Base-by-base conservation (phyloP, 1,284 basidiomycete genomes). In the Schizophyllum amplum region DNA sequence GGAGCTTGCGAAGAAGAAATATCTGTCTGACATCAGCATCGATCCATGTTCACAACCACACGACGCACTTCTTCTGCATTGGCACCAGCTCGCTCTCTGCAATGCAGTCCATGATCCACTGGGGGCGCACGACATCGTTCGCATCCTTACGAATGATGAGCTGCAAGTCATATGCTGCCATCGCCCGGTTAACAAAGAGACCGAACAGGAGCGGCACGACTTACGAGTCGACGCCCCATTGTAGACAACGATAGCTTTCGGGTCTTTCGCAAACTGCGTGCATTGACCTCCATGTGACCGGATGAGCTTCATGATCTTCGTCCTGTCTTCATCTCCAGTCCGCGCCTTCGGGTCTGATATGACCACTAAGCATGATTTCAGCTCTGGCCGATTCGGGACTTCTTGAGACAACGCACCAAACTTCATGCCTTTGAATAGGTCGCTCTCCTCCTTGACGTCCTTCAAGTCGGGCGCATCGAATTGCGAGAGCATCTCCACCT, bases 81-180 rank as follows among this genome's bases (percentile, higher is more conserved):
- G 90, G 85, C 13, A 84, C 67, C 15, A 76, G 70, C 55, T 78
- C 71, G 15, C 76, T 77, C 25, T 75, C 72, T 3, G 78, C 73
- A 49, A 94, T 77, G n/a, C 86, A 92, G 64, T 93, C 90, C 50
- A 78, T 68, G 53, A 97, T 75, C 92, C 93, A 97, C 26, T 79
- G 72, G 0, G 94, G 90, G 55, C 79, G 84, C 56, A 96, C 73
- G 53, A 95, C 80, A 65, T 92, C 88, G 57, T 82, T 71, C 1
- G 73, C 71, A 4, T 75, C 82, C 65, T 87, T 87, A 60, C 87
- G 74, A 57, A 82, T 86, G 64, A 81, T 76, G 65, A 79, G 67
- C 69, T 83, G 81, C 56, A 89, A 71, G 64, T 87, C 83, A 61
- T 85, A 86, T 1, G 86, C 86, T 90, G 55, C n/a, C 25, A 24